A percentile compares a stretch with the other conserved stretches of the same genome.
These are phyloP conservation scores for Paraphaeosphaeria minitans DNA, from an alignment of 2,329 filamentous ascomycete genomes.

Conservation along the genomic window DNA sequence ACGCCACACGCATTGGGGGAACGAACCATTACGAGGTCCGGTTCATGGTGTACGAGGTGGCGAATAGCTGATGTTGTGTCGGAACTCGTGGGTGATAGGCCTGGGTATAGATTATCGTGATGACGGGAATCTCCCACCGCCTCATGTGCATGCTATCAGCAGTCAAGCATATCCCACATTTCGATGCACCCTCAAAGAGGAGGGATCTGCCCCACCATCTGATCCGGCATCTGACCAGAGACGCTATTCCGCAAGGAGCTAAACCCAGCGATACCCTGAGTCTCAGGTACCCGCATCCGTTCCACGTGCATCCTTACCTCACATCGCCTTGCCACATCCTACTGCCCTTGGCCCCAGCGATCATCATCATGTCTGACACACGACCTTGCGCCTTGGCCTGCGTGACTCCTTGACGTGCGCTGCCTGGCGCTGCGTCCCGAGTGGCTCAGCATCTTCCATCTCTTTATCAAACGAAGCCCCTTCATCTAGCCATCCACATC, in stretches of 20 bases:
- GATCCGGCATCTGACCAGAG: not conserved
- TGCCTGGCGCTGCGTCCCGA: conserved; percentile 39
- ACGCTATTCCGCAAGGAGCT: conserved; percentile 4
- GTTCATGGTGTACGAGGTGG: too few species aligned
- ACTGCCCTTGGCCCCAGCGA: conserved; percentile 33
- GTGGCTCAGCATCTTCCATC: conserved; percentile 29
- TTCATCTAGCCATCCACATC: conserved; percentile 22
- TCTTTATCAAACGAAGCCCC: conserved; percentile 15
- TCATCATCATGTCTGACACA: conserved; percentile 41
- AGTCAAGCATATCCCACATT: too few species aligned
- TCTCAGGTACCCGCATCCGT: conserved; percentile 20
- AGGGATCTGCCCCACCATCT: not conserved
- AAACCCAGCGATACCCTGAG: not conserved
- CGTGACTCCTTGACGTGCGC: conserved; percentile 33
- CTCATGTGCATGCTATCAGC: too few species aligned
- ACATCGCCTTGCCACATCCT: conserved; percentile 18
- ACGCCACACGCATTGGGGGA: too few species aligned
- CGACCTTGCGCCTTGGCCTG: conserved; percentile 19
- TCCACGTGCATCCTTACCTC: conserved; percentile 21
- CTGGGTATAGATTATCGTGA: not conserved
- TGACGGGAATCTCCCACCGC: not conserved
- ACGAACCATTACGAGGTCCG: too few species aligned
- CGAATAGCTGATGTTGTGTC: too few species aligned
- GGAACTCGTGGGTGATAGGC: not conserved
- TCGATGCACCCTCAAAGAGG: too few species aligned